A percentile compares a stretch with the other conserved stretches of the same genome.
Conservation (phyloP, 2,329 filamentous ascomycete genomes). For the Hypoxylon sp. region DNA sequence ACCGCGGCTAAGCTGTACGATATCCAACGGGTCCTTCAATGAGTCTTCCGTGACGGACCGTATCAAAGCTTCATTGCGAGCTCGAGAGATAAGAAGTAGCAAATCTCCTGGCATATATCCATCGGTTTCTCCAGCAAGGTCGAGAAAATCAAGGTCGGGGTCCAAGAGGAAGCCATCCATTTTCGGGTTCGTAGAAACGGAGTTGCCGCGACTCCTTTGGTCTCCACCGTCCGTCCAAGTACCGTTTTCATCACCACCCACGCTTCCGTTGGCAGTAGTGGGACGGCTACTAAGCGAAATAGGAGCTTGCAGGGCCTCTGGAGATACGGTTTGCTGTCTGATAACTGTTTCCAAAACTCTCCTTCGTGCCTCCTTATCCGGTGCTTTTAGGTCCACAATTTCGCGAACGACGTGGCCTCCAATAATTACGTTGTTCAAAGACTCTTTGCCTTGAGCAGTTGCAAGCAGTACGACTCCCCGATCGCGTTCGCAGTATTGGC, state of each 20-base stretch:
- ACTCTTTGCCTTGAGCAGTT: conserved; percentile 92
- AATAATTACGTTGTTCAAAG: conserved; percentile 87
- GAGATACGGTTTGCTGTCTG: conserved; percentile 58
- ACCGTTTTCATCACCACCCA: conserved; percentile 58
- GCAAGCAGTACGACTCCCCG: conserved; percentile 87
- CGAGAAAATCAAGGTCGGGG: conserved; percentile 84
- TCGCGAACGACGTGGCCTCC: conserved; percentile 93
- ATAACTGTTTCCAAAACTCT: conserved; percentile 85
- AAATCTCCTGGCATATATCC: conserved; percentile 98
- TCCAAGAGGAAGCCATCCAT: conserved; percentile 76
- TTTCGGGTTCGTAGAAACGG: conserved; percentile 42
- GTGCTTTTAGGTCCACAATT: conserved; percentile 87
- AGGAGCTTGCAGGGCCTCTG: conserved; percentile 49
- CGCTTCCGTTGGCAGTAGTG: conserved; percentile 63
- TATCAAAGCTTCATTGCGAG: conserved; percentile 91
- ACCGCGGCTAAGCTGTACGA: conserved; percentile 70
- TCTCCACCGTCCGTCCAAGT: conserved; percentile 82
- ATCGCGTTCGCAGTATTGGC: conserved; percentile 82
- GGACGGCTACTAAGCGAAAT: conserved; percentile 61
- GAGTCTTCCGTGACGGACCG: conserved; percentile 71
- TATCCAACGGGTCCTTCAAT: conserved; percentile 56
- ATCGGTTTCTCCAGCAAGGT: conserved; percentile 92
- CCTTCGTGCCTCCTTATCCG: conserved; percentile 88
- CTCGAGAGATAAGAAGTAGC: conserved; percentile 82
- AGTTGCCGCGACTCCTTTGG: conserved; percentile 56